Evolutionary conservation across 1,284 basidiomycete species (phyloP), one percentile per base, ranked within the genome.

Genomic region (Tausonia pullulans): DNA sequence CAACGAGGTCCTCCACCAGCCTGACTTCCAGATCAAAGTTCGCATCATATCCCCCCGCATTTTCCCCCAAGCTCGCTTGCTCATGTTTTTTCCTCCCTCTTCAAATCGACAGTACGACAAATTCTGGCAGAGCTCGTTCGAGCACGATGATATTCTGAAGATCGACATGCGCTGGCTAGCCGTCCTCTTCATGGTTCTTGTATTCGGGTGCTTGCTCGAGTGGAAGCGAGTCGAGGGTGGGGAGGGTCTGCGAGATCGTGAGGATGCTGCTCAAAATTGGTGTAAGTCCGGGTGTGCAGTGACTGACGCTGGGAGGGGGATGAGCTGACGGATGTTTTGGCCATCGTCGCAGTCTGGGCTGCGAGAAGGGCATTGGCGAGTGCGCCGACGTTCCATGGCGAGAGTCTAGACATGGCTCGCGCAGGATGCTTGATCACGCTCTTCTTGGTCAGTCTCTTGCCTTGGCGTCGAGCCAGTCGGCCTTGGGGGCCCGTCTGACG

Each of bases 121-220:
- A 5, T 71, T 72, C 57, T 73, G 72, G 72, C 53, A 58, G 2
- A 61, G 62, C 14, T 66, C 66, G 9, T 65, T 67, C 66, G 68
- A 70, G 46, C 68, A 66, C 27, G 68, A 71, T 50, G 70, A 67
- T 51, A 67, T 70, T n/a, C 61, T 65, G 6, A 53, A 67, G 9
- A 68, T 71, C 56, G 72, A 74, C 49, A 65, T 72, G 41, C 69
- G 72, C 9, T 69, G 70, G 65, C 62, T 74, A 9, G 69, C 70
- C 0, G 68, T 74, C n/a, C 61, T 74, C 39, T 68, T 71, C 52
- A 70, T 70, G 40, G 66, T 72, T 7, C 63, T 72, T 1, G 71
- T 72, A 2, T 72, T 72, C 27, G 72, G 72, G 0, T 68, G 69
- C 7, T 53, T 74, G 11, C 69, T 74, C 5, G 69, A 70, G 14